Base-by-base conservation (phyloP, 1,139 yeast species). In the Suhomyces terraborum region DNA sequence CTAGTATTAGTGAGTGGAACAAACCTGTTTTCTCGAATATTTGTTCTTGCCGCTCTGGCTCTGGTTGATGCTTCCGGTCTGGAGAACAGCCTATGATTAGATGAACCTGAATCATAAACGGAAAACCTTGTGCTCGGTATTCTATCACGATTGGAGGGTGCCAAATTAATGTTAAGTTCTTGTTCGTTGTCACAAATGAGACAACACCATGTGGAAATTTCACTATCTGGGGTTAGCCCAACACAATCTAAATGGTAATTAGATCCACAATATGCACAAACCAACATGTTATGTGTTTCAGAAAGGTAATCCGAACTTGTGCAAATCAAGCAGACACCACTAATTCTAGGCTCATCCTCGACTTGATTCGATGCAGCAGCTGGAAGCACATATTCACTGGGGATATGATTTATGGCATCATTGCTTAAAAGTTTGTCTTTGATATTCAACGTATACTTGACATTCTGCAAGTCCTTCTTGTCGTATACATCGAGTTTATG, bases 131-230 rank as follows among this genome's bases (percentile, higher is more conserved):
- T 24, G 8, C 13, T 12, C 3, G 9, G 2, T 24, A 24, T 24
- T 3, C 8, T 24, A 5, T 9, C 27, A 24, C 8, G 5, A 16
- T 24, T 24, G 13, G 16, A 4, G 8, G 12, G 8, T 12, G 16
- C 27, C 8, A 24, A 24, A 12, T 13, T 24, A 6, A 24, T n/a
- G 27, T 16, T 12, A 19, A 30, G 22, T 32, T 67, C 73, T 45
- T 70, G 75, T 23, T 54, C 56, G 38, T 48, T 53, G 40, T 72
- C 77, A 51, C 78, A 73, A 34, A 72, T 62, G 14, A 77, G 76
- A 51, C 78, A 73, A 46, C 56, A 62, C 78, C 77, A 73, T 8
- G 36, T 48, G 12, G 34, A 21, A 2, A 47, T 36, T 10, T 41
- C 44, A 17, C 30, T 27, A 12, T 54, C 42, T 34, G 47, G 12